Base-by-base conservation (phyloP, 495 filamentous ascomycete genomes). In the Viridothelium virens region DNA sequence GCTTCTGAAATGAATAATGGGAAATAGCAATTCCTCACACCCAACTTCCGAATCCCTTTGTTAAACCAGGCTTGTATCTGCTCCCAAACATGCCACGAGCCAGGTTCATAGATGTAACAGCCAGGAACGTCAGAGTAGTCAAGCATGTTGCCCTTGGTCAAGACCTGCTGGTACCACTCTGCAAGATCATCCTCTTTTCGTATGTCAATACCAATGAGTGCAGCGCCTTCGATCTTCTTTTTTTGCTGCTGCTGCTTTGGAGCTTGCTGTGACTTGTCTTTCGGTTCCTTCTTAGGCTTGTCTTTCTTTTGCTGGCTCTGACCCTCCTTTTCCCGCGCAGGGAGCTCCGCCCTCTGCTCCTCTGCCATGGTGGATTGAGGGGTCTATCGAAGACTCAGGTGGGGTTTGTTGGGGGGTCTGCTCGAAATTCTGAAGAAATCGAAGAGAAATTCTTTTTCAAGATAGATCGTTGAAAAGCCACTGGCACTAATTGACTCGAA, bases 91-190 rank as follows among this genome's bases (percentile, higher is more conserved):
- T 85, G 85, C 83, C 89, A 96, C 25, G 90, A 88, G 70, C 86
- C 84, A 63, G 89, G 82, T 79, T 85, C 71, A 74, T 96, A 82
- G 77, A 97, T 96, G 77, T 95, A 97, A 77, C 93, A 97, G 44
- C 92, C 92, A 31, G 91, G 91, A 66, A 97, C 90, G 79, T 97
- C 90, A 70, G 92, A 91, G 81, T 92, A 96, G 63, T 93, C 90
- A 71, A 97, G 85, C 87, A 98, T 88, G 71, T 96, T 89, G 73
- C 90, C 90, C 82, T 98, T 98, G 67, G 89, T 87, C 47, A 98
- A 86, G 47, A 96, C 88, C 76, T 98, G 91, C 77, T 95, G 90
- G 75, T 98, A 98, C 94, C 94, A 97, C 72, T 83, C 84, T 31
- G 90, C 82, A 75, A 98, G 94, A 78, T 96, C 89, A n/a, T 86